Evolutionary conservation across 306 rosid species (phyloP).

Genomic region (Benincasa hispida): DNA sequence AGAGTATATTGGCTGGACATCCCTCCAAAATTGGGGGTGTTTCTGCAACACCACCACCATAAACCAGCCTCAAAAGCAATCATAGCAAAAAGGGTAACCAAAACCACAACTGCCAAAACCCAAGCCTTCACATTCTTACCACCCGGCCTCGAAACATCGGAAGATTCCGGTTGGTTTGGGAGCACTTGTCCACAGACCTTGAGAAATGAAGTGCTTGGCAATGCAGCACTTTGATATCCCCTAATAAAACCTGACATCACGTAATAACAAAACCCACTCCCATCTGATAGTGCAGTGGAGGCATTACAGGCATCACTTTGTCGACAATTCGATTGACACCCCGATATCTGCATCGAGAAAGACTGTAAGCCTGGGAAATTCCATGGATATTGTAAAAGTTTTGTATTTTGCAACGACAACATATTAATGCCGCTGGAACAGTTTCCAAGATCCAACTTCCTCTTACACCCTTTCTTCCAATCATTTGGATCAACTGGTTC

Average conservation of each 20-base stretch:
- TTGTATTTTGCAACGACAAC: slow-evolving; percentile 34
- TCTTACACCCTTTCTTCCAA: neutral
- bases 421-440: slow-evolving; percentile 12
- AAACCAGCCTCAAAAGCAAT: slow-evolving; percentile 50
- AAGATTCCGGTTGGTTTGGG: slow-evolving; percentile 19
- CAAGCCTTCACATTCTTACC: slow-evolving; percentile 29
- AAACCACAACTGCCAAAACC: slow-evolving; percentile 30
- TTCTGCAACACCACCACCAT: slow-evolving; percentile 76
- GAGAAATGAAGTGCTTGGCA: slow-evolving; percentile 44
- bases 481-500: slow-evolving; percentile 27
- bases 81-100: slow-evolving; percentile 41
- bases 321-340: slow-evolving; percentile 51
- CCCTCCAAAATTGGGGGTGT: slow-evolving; percentile 30
- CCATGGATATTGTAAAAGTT: slow-evolving; percentile 39
- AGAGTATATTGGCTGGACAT: slow-evolving; percentile 71
- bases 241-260: slow-evolving; percentile 29
- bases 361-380: slow-evolving; percentile 11
- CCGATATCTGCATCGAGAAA: slow-evolving; percentile 30
- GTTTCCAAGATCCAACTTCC: neutral
- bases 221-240: slow-evolving; percentile 38
- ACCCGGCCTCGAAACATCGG: slow-evolving; percentile 12
- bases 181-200: slow-evolving; percentile 46
- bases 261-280: slow-evolving; percentile 44
- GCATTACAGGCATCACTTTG: slow-evolving; percentile 38
- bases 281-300: slow-evolving; percentile 51